Base-by-base conservation (phyloP, 192 early-diverging fungal genomes). In the Funneliformis mosseae region DNA sequence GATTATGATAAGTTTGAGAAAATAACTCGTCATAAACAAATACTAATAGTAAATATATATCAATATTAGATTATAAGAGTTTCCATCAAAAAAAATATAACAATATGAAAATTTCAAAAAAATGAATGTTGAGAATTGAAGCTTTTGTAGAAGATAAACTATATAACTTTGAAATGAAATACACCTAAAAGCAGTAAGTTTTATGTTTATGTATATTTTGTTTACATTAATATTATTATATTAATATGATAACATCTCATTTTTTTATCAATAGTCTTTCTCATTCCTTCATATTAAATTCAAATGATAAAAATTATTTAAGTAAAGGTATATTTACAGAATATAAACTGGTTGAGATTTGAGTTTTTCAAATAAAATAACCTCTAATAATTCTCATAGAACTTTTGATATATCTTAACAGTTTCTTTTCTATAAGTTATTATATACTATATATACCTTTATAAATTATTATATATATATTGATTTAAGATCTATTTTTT, bases 261-360 rank as follows among this genome's bases (percentile, higher is more conserved):
- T 46, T 5, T 46, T 46, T 46, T 11, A 46, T 46, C 45, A 74
- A 79, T 71, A 69, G 64, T 33, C 60, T 79, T 70, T 11, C 68
- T n/a, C 67, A 69, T 38, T 79, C 45, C 28, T 66, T 79, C n/a
- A 38, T 69, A 45, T 18, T 79, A 23, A 66, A 79, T 39, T 42
- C 78, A n/a, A 41, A 79, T n/a, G 78, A 79, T 48, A n/a, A 79
- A 45, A 79, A 39, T 39, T 79, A 79, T 27, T 48, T 79, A 66
- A 79, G 70, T 21, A 66, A 79, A 46, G 66, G 66, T 25, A 33
- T 79, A 70, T 79, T 79, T 69, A 79, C 78, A 27, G 14, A 79
- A 79, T 0, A 48, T 25, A 41, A 79, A 79, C 45, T 79, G 1
- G 38, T 45, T 23, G 78, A 79, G 43, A 79, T 79, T 66, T 66